Evolutionary conservation across 495 filamentous ascomycete species (phyloP), one percentile per base, ranked within the genome.

Genomic region (Chlorociboria aeruginascens): DNA sequence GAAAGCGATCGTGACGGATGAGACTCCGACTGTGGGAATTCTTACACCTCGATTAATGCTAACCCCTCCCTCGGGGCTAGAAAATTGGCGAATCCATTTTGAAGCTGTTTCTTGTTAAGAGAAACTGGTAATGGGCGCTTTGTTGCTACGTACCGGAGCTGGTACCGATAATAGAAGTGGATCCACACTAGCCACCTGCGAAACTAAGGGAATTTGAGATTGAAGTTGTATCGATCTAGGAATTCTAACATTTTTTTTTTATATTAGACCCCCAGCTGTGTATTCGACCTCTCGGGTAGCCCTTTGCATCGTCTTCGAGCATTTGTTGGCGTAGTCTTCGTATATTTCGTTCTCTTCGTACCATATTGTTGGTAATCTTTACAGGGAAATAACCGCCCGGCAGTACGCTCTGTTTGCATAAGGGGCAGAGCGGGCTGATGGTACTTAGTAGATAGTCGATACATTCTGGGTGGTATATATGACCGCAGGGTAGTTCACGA

Each of bases 401-500:
- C 4, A 95, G 64, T 48, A 86, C 82, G 38, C 72, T 81, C 39
- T 77, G 71, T 57, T 95, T 95, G 69, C 90, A 97, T 43, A 94
- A 63, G 1, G 90, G 90, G 56, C 90, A 97, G 10, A 93, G 71
- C 35, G 81, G 85, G 59, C 81, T 88, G 55, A 74, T 77, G 34
- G 75, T 66, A 40, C 68, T 66, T 36, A 96, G 68, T 53, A 87
- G 89, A 9, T 74, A 68, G 59, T 96, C 88, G 54, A 97, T 86
- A 61, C 90, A 97, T 36, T 79, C 80, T 2, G 86, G 79, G 46
- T 97, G 88, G 65, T 87, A 97, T 47, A 95, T 89, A 59, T 97
- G 90, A 0, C 82, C 76, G 53, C 90, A 97, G 0, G 85, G 81
- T 3, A 96, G 69, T 61, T 93, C 85, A 33, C 88, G 83, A 49